These are phyloP conservation scores for Aristolochia californica DNA, from an alignment of 164 flowering plant species.

Conservation along the genomic window DNA sequence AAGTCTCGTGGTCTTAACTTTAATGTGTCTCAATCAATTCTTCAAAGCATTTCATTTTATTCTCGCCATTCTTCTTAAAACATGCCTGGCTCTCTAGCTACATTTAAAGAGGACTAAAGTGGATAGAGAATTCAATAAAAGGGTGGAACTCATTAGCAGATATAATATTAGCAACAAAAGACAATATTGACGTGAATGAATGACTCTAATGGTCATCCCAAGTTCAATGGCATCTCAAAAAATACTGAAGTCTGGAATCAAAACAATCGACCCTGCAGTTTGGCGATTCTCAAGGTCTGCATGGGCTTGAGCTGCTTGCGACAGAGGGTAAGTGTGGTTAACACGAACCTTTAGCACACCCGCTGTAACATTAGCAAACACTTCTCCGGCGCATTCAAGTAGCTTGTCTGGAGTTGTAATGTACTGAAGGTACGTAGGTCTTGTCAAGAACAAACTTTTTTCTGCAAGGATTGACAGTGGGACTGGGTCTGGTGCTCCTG, in stretches of 20 bases:
- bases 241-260: slow-evolving; percentile 44
- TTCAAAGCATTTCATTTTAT: no score
- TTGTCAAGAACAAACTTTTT: slow-evolving; percentile 71
- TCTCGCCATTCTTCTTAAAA: no score
- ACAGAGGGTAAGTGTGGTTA: slow-evolving; percentile 70
- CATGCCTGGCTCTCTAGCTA: no score
- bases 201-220: no score
- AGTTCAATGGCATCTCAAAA: no score
- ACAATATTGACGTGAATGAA: no score
- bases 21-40: no score
- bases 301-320: slow-evolving; percentile 76
- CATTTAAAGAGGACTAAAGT: no score
- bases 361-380: slow-evolving; percentile 48
- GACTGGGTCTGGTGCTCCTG: slow-evolving; percentile 71
- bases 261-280: slow-evolving; percentile 73
- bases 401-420: slow-evolving; percentile 55
- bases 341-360: slow-evolving; percentile 54
- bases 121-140: no score
- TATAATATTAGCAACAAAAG: no score
- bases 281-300: slow-evolving; percentile 60
- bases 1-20: no score
- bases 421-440: slow-evolving; percentile 65
- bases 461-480: slow-evolving; percentile 60
- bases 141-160: no score
- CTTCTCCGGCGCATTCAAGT: slow-evolving; percentile 62